Evolutionary conservation across 129 eudicot genomes (phyloP), one percentile per base, ranked within the genome.

Genomic region (Tagetes erecta): DNA sequence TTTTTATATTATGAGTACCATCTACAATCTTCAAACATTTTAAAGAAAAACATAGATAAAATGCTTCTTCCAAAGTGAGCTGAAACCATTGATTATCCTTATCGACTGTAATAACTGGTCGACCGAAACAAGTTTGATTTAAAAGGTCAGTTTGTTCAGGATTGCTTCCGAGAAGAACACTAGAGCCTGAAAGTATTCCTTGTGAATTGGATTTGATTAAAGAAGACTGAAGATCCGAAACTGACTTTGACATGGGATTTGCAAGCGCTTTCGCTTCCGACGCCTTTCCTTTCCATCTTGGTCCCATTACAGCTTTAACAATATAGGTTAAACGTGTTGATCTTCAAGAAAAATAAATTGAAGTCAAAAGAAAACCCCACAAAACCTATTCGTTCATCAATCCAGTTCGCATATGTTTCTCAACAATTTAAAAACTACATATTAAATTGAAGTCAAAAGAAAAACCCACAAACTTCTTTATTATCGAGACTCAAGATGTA

Each of bases 281-380:
- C 56, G 68, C 88, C 73, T 87, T 92, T 51, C 91, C 91, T 82
- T 92, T 92, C 97, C 97, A 92, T 80, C 96, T 78, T 34, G 93
- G 88, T 46, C 91, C 91, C 96, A 87, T 89, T 70, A 67, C 71
- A 55, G 37, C 72, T 83, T 76, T 70, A 42, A 9, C 46, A 42
- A 42, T 20, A 20, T 20, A 20, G 27, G 27, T 20, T 20, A 20
- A 20, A 20, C 27, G 27, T 20, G 27, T 20, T 20, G 27, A 20
- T 20, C 27, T 20, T 20, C 27, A 20, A 20, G 27, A 20, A 20
- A 20, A 20, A 20, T 3, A 13, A 13, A 3, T 34, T 44, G 5
- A 58, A 58, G 68, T 73, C 6, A 60, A 58, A 42, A 9, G 12
- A 38, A 30, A 55, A 2, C 52, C 52, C n/a, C 8, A 9, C 6